Conservation (phyloP, 352 stramenopile species). For the Phytophthora palmivora region DNA sequence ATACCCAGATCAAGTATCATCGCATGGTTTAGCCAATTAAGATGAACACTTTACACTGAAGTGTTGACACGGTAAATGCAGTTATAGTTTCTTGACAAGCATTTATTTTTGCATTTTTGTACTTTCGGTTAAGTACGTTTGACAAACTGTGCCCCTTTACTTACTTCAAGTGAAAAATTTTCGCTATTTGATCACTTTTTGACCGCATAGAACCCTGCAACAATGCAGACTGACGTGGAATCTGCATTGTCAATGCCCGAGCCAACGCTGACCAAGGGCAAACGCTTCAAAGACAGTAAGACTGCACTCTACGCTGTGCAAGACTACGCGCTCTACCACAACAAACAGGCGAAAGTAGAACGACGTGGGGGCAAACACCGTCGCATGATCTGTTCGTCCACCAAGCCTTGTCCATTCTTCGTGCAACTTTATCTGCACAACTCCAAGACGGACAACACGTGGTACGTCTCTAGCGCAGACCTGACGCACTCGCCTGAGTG, state of each 20-base stretch:
- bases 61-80: too few species aligned
- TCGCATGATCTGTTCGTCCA: conserved; percentile 54
- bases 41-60: too few species aligned
- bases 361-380: conserved; percentile 69
- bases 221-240: conserved; percentile 2
- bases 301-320: conserved; percentile 61
- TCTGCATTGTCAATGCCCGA: not conserved
- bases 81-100: too few species aligned
- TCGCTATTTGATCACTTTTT: conserved; percentile 13
- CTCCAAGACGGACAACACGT: conserved; percentile 56
- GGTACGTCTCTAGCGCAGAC: conserved; percentile 69
- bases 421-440: conserved; percentile 73
- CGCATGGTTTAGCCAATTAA: conserved; percentile 14
- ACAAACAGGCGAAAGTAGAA: conserved; percentile 64
- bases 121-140: not conserved
- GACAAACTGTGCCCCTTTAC: conserved; percentile 19
- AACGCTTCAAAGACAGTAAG: conserved; percentile 59
- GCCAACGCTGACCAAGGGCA: conserved; percentile 45
- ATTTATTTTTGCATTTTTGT: too few species aligned
- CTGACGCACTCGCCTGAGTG: conserved; percentile 50
- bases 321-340: conserved; percentile 65
- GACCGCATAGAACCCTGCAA: not conserved
- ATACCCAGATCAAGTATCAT: conserved; percentile 17
- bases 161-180: not conserved
- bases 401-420: conserved; percentile 61